Evolutionary conservation across 352 stramenopile species (phyloP).

Genomic region (Globisporangium cystogenes): DNA sequence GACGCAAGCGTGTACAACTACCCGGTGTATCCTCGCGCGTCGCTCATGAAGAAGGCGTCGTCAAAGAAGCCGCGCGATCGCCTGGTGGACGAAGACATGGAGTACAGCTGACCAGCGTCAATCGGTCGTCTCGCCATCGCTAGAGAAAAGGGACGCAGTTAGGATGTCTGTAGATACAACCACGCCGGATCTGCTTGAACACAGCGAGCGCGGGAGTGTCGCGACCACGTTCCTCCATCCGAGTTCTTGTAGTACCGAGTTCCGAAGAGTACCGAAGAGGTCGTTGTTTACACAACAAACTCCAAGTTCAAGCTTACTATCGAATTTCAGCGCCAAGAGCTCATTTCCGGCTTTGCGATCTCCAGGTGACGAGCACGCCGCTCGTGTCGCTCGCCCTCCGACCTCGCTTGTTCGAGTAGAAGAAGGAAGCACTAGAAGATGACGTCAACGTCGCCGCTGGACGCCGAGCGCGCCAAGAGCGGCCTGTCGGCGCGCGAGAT

Average conservation of each 20-base stretch:
- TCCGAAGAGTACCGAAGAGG: too few relatives aligned
- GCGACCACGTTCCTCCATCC: too few relatives aligned
- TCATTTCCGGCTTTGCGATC: too few relatives aligned
- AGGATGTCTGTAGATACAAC: not conserved
- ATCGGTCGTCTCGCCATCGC: not conserved
- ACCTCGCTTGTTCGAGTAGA: too few relatives aligned
- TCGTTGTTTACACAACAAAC: too few relatives aligned
- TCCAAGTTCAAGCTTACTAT: too few relatives aligned
- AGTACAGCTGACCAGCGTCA: conserved; percentile 36
- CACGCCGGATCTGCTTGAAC: too few relatives aligned
- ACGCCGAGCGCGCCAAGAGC: conserved; percentile 38
- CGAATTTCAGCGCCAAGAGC: too few relatives aligned
- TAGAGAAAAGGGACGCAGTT: not conserved
- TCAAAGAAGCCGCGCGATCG: conserved; percentile 46
- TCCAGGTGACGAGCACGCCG: too few relatives aligned
- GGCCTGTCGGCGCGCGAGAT: conserved; percentile 44
- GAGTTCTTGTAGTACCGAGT: too few relatives aligned
- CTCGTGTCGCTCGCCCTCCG: not conserved
- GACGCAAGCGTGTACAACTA: conserved; percentile 49
- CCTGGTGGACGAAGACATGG: conserved; percentile 34
- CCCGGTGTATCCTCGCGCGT: conserved; percentile 34
- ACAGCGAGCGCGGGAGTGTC: too few relatives aligned
- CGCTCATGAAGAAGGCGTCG: conserved; percentile 32
- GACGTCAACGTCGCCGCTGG: conserved; percentile 5
- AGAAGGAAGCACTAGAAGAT: too few relatives aligned